These are phyloP conservation scores for Orbilia blumenaviensis DNA, from an alignment of 2,329 filamentous ascomycete genomes.

Conservation along the genomic window DNA sequence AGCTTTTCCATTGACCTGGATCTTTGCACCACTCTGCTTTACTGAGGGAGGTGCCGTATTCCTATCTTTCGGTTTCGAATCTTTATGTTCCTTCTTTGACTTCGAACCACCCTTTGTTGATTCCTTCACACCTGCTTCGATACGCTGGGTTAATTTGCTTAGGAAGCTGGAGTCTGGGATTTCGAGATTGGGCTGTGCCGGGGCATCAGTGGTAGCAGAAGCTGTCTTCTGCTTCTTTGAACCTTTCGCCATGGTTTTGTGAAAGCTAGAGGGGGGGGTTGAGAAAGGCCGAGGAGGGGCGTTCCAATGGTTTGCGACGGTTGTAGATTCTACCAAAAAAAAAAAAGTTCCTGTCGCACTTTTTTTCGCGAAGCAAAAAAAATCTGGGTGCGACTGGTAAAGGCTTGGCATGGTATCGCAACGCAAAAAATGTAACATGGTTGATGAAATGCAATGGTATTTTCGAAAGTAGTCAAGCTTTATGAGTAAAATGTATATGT, in stretches of 20 bases:
- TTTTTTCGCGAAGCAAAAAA: conserved; percentile 41
- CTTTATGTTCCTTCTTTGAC: conserved; percentile 27
- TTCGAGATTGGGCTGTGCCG: conserved; percentile 12
- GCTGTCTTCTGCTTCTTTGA: conserved; percentile 33
- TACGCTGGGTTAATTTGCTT: conserved; percentile 49
- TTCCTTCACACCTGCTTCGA: conserved; percentile 39
- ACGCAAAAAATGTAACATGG: conserved; percentile 35
- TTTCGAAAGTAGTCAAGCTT: background rate
- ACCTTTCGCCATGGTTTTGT: conserved; percentile 36
- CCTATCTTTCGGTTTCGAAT: conserved; percentile 21
- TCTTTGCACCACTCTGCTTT: conserved; percentile 11
- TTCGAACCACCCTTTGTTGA: conserved; percentile 19
- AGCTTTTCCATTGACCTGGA: conserved; percentile 38
- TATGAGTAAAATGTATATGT: background rate
- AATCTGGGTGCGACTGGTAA: conserved; percentile 29
- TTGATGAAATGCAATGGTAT: background rate
- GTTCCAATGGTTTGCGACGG: background rate
- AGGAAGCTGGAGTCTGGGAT: conserved; percentile 41
- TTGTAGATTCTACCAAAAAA: background rate
- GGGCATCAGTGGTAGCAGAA: background rate
- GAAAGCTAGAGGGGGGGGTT: background rate
- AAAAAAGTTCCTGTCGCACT: conserved; percentile 6
- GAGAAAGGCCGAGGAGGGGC: background rate
- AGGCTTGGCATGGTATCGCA: conserved; percentile 9
- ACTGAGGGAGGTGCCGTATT: background rate